Conservation (phyloP, 306 rosid genomes). For the Lablab purpureus region DNA sequence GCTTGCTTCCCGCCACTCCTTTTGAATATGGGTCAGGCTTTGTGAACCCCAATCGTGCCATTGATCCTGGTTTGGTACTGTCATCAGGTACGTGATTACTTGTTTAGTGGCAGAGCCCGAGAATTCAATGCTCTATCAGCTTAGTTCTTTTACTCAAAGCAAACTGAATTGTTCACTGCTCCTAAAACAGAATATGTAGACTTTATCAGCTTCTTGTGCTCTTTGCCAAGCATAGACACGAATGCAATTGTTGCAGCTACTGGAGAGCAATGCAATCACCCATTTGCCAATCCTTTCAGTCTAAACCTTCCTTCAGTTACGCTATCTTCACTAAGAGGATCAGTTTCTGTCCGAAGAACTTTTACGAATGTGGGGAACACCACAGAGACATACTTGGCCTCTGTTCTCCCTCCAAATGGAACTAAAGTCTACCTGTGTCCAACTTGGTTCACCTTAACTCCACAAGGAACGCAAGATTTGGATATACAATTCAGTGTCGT, state of each 20-base stretch:
- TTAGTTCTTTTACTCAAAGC: slow-evolving; percentile 18
- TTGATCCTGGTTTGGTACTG: slow-evolving; percentile 80
- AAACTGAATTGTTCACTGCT: slow-evolving; percentile 18
- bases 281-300: slow-evolving; percentile 68
- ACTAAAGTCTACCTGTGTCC: slow-evolving; percentile 63
- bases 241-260: slow-evolving; percentile 49
- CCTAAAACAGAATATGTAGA: slow-evolving; percentile 65
- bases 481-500: slow-evolving; percentile 63
- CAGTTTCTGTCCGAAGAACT: slow-evolving; percentile 55
- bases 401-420: slow-evolving; percentile 80
- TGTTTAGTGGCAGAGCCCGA: background rate
- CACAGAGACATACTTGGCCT: slow-evolving; percentile 70
- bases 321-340: slow-evolving; percentile 62
- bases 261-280: slow-evolving; percentile 63
- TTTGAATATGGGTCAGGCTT: slow-evolving; percentile 83
- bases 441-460: slow-evolving; percentile 66
- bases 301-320: slow-evolving; percentile 91
- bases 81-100: slow-evolving; percentile 58
- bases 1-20: slow-evolving; percentile 70
- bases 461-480: slow-evolving; percentile 66
- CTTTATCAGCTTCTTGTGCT: slow-evolving; percentile 79
- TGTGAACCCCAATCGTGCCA: slow-evolving; percentile 65
- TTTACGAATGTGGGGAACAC: slow-evolving; percentile 67
- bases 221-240: slow-evolving; percentile 65
- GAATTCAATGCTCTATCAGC: slow-evolving; percentile 2